These are phyloP conservation scores for Phytophthora cajani DNA, from an alignment of 352 stramenopile genomes.

Conservation along the genomic window DNA sequence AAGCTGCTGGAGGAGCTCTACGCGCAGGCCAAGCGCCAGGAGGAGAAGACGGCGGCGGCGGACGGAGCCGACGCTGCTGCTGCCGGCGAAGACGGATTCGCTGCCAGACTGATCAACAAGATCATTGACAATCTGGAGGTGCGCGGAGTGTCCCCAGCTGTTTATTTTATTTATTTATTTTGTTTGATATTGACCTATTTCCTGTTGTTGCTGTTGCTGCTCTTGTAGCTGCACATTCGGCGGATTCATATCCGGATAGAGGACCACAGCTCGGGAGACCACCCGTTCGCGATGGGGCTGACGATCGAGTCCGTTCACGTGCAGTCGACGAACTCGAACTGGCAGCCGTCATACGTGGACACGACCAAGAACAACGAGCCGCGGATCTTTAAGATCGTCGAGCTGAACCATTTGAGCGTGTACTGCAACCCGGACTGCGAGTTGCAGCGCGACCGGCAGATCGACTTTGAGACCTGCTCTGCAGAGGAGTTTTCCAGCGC, in stretches of 20 bases:
- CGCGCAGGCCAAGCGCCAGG: slow-evolving; percentile 64
- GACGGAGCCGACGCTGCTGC: slow-evolving; percentile 2
- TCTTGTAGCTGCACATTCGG: slow-evolving; percentile 76
- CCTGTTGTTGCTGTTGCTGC: slow-evolving; percentile 6
- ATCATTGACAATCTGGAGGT: slow-evolving; percentile 92
- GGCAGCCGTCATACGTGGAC: slow-evolving; percentile 87
- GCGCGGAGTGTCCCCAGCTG: neutral
- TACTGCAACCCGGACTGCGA: slow-evolving; percentile 87
- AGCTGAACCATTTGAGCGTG: slow-evolving; percentile 88
- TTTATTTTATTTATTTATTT: neutral
- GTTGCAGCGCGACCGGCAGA: slow-evolving; percentile 53
- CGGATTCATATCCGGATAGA: slow-evolving; percentile 86
- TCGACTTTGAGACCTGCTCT: slow-evolving; percentile 77
- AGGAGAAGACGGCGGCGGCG: slow-evolving; percentile 41
- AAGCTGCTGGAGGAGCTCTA: slow-evolving; percentile 86
- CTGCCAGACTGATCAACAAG: slow-evolving; percentile 83
- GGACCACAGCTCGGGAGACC: slow-evolving; percentile 77
- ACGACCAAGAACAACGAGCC: slow-evolving; percentile 79
- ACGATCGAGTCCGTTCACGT: slow-evolving; percentile 87
- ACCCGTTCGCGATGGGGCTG: slow-evolving; percentile 83
- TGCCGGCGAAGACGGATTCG: slow-evolving; percentile 66
- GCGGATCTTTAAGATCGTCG: slow-evolving; percentile 90
- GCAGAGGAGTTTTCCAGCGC: slow-evolving; percentile 79
- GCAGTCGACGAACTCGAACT: slow-evolving; percentile 88
- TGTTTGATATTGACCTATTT: slow-evolving; percentile 1